Percentiles rank a stretch among this genome's conserved stretches.
Conservation (phyloP, 2,329 filamentous ascomycete genomes). For the Fragosphaeria purpurea region DNA sequence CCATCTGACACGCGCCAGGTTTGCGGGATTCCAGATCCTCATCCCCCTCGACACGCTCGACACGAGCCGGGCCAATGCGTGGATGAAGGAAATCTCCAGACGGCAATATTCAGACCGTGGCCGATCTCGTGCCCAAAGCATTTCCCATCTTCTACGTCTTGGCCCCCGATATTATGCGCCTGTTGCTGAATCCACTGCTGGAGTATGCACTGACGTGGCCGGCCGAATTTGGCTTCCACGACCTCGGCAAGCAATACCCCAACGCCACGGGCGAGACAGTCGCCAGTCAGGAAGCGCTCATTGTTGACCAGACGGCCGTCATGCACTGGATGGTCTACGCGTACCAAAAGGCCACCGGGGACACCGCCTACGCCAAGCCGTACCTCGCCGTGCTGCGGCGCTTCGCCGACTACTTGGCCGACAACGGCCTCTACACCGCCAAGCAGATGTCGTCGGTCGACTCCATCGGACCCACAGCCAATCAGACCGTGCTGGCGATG, state of each 20-base stretch:
- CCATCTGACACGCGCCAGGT: neutral
- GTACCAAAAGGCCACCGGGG: slow-evolving; percentile 4
- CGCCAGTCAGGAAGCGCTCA: slow-evolving; percentile 1
- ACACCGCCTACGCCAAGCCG: slow-evolving; percentile 4
- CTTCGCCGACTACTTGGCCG: slow-evolving; percentile 5
- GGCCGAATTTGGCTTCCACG: slow-evolving; percentile 4
- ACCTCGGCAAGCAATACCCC: slow-evolving; percentile 5
- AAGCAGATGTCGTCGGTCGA: slow-evolving; percentile 5
- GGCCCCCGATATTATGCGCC: slow-evolving; percentile 1
- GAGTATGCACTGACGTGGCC: slow-evolving; percentile 2
- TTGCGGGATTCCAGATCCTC: slow-evolving; percentile 1
- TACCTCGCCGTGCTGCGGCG: neutral
- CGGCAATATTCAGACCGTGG: slow-evolving; percentile 4
- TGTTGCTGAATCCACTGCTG: slow-evolving; percentile 1
- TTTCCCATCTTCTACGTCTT: slow-evolving; percentile 4
- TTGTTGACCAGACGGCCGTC: slow-evolving; percentile 6
- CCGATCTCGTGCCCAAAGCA: slow-evolving; percentile 6
- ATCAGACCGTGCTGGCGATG: slow-evolving; percentile 7
- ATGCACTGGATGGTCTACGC: slow-evolving; percentile 7
- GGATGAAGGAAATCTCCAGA: slow-evolving; percentile 8
- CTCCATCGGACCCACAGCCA: slow-evolving; percentile 3
- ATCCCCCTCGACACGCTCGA: slow-evolving; percentile 1
- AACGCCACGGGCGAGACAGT: slow-evolving; percentile 8
- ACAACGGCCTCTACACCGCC: slow-evolving; percentile 5
- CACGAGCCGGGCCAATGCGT: neutral